Percentiles rank a stretch among this genome's conserved stretches.
Conservation (phyloP, 2,329 filamentous ascomycete species). For the Neofusicoccum kwambonambiense region DNA sequence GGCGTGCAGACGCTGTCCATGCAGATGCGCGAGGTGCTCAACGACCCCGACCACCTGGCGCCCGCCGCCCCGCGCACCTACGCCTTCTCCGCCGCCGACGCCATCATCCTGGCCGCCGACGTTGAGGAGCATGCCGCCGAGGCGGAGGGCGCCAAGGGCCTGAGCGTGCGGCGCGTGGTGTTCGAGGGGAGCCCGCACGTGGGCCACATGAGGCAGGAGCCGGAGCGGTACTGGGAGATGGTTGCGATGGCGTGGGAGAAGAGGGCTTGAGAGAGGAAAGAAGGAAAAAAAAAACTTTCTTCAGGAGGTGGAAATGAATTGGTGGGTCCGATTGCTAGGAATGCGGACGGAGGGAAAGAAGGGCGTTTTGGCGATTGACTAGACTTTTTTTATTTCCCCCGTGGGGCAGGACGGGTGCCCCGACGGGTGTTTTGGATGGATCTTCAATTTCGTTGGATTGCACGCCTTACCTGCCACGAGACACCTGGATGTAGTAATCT, state of each 20-base stretch:
- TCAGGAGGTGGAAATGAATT: neutral
- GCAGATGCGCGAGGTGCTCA: neutral
- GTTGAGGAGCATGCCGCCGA: constrained; percentile 54
- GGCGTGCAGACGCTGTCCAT: neutral
- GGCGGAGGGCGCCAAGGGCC: constrained; percentile 50
- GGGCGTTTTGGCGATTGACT: neutral
- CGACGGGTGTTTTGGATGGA: neutral
- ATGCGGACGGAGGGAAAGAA: neutral
- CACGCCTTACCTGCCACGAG: neutral
- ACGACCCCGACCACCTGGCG: neutral
- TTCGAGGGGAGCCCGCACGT: constrained; percentile 63
- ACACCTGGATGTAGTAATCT: neutral
- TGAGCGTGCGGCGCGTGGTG: constrained; percentile 48
- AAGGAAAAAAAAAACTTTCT: too few species aligned
- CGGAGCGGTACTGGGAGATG: constrained; percentile 57
- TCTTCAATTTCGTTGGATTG: neutral
- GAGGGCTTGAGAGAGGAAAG: neutral
- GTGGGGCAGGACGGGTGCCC: too few species aligned
- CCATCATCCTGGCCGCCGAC: constrained; percentile 56
- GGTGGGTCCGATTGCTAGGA: neutral
- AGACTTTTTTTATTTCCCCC: neutral
- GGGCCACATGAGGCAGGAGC: constrained; percentile 58
- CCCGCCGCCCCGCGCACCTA: constrained; percentile 50
- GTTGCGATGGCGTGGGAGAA: constrained; percentile 25
- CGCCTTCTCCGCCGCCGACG: constrained; percentile 59